Base-by-base conservation (phyloP, 805 yeast genomes). In the Lachancea sp. region DNA sequence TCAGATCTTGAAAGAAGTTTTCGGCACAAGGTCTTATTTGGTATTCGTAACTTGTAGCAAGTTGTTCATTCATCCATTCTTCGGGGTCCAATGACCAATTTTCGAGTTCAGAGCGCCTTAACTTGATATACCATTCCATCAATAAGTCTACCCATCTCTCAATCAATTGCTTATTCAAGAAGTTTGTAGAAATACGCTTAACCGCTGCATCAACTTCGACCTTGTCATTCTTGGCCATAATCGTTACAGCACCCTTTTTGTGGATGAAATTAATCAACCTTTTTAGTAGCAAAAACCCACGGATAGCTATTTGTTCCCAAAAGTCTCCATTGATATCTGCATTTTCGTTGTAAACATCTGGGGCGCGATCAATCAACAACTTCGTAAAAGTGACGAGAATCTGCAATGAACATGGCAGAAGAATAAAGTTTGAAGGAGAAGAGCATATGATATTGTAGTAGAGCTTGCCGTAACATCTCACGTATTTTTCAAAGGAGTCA, bases 21-120 rank as follows among this genome's bases (percentile, higher is more conserved):
- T 86, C 95, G 0, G 95, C 87, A 62, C 96, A 86, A 3, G 90
- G 87, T 42, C 94, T 69, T 9, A 88, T 71, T 56, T 84, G 89
- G 57, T 68, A 86, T 55, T 89, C 97, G 79, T 85, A 87, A 55
- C 82, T 80, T 4, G 77, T 67, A 37, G 78, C 72, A 42, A 80
- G 65, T 49, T 88, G 95, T 54, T 87, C 95, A 47, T 80, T 78
- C 16, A 84, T 78, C 86, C 95, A 92, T 58, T 87, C 96, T 58
- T 88, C 97, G 0, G 97, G 96, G 45, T 88, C 95, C 13, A 73
- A 60, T 9, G 69, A 58, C 97, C 97, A 92, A 28, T 76, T 67
- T 50, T 84, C 94, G 35, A 90, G 60, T 56, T 89, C 97, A 1
- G 72, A 60, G 0, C 90, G 87, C 43, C 79, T 75, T 35, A 89